Percentiles rank a stretch among this genome's conserved stretches.
Evolutionary conservation across 2,329 filamentous ascomycete species (phyloP).

Genomic region (Pseudogymnoascus sp.): DNA sequence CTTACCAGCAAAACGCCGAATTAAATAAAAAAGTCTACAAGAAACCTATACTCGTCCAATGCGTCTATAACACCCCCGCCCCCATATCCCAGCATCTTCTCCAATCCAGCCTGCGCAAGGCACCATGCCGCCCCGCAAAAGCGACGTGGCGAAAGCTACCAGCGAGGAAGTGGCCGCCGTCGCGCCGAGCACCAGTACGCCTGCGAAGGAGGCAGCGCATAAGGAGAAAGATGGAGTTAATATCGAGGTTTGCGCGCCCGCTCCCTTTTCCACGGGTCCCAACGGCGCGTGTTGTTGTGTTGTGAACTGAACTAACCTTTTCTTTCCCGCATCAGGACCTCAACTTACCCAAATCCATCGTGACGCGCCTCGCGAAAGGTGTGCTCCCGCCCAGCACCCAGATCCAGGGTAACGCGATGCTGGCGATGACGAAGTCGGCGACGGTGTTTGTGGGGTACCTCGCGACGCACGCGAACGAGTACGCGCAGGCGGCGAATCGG

Average conservation of each 20-base stretch:
- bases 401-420: slow-evolving; percentile 72
- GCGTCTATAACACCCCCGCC: background rate
- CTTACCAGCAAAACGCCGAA: background rate
- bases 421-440: slow-evolving; percentile 72
- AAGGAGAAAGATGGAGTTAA: slow-evolving; percentile 25
- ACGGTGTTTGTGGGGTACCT: slow-evolving; percentile 80
- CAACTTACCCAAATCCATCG: slow-evolving; percentile 70
- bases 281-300: background rate
- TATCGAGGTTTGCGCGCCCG: slow-evolving; percentile 42
- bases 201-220: slow-evolving; percentile 20
- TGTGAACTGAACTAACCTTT: background rate
- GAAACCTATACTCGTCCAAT: background rate
- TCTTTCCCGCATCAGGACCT: slow-evolving; percentile 48
- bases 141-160: slow-evolving; percentile 40
- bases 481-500: slow-evolving; percentile 57
- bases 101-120: background rate
- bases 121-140: slow-evolving; percentile 49
- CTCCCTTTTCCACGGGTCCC: background rate
- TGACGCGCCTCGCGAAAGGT: slow-evolving; percentile 70
- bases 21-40: background rate
- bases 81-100: background rate
- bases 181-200: slow-evolving; percentile 32
- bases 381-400: slow-evolving; percentile 74
- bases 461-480: slow-evolving; percentile 64
- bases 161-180: slow-evolving; percentile 31